Percentiles rank a stretch among this genome's conserved stretches.
phyloP scores from a whole-genome alignment of 306 rosid species.

The Cucurbita argyrosperma region DNA sequence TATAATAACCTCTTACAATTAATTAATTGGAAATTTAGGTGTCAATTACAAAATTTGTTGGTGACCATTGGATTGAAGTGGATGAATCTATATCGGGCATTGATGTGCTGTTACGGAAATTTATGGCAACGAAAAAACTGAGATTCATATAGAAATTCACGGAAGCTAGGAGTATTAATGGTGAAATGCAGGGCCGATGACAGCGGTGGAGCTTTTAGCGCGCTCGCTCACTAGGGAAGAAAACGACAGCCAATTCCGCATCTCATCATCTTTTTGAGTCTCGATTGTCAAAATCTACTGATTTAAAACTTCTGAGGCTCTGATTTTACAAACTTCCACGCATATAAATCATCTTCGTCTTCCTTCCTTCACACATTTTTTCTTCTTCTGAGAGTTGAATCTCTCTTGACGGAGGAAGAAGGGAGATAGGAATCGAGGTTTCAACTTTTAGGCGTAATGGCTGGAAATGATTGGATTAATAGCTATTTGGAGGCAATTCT shows the following conservation, averaged over 20 bases:
- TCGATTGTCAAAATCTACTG: neutral
- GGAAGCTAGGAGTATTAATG: neutral
- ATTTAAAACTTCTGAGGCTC: neutral
- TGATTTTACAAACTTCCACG: neutral
- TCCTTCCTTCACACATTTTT: neutral
- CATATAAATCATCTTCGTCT: neutral
- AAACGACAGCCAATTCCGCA: neutral
- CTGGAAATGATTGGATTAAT: slow-evolving; percentile 93
- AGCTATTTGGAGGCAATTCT: slow-evolving; percentile 89
- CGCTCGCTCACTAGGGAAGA: neutral
- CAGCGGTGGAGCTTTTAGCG: slow-evolving; percentile 1
- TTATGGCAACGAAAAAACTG: neutral
- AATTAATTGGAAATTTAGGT: too few relatives aligned
- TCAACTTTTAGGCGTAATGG: slow-evolving; percentile 24
- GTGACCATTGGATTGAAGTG: neutral
- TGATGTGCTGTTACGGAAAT: neutral
- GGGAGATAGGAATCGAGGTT: neutral
- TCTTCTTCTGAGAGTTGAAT: neutral
- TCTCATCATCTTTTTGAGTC: neutral
- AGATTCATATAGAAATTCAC: neutral
- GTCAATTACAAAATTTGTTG: neutral
- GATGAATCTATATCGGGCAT: neutral
- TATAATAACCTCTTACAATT: too few relatives aligned
- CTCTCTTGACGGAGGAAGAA: neutral
- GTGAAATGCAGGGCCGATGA: neutral